phyloP scores from a whole-genome alignment of 2,329 filamentous ascomycete genomes.

The Penicillium crustosum region DNA sequence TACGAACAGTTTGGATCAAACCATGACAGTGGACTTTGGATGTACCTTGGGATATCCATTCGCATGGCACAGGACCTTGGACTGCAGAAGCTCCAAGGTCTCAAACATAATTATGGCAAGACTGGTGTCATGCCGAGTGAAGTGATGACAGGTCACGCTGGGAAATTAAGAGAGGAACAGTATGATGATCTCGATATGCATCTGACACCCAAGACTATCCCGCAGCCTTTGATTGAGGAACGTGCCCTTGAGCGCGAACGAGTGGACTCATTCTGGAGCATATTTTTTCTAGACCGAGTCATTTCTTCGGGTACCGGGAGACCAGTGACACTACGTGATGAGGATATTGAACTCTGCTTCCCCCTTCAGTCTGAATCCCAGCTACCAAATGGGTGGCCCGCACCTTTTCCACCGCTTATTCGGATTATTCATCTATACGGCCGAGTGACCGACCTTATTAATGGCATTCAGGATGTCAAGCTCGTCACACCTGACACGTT shows the following conservation, averaged over 20 bases:
- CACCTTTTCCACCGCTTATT: slow-evolving; percentile 76
- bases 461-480: slow-evolving; percentile 71
- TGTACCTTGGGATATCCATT: slow-evolving; percentile 87
- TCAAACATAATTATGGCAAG: slow-evolving; percentile 57
- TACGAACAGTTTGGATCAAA: slow-evolving; percentile 88
- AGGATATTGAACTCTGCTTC: slow-evolving; percentile 79
- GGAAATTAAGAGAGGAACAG: slow-evolving; percentile 46
- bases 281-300: slow-evolving; percentile 82
- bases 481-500: slow-evolving; percentile 75
- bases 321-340: slow-evolving; percentile 77
- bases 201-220: slow-evolving; percentile 24
- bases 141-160: slow-evolving; percentile 48
- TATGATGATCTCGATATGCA: slow-evolving; percentile 45
- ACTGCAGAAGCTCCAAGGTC: slow-evolving; percentile 75
- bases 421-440: slow-evolving; percentile 85
- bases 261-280: slow-evolving; percentile 85
- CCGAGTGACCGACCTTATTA: slow-evolving; percentile 77
- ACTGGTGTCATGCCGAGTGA: slow-evolving; percentile 58
- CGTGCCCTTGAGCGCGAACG: slow-evolving; percentile 73
- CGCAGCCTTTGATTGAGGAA: slow-evolving; percentile 54
- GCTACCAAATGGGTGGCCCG: slow-evolving; percentile 65
- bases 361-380: slow-evolving; percentile 55
- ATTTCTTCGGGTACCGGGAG: slow-evolving; percentile 85
- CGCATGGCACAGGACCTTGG: slow-evolving; percentile 79
- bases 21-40: slow-evolving; percentile 87